Conservation (phyloP, 305 asterid species). For the Solanum hybrid region DNA sequence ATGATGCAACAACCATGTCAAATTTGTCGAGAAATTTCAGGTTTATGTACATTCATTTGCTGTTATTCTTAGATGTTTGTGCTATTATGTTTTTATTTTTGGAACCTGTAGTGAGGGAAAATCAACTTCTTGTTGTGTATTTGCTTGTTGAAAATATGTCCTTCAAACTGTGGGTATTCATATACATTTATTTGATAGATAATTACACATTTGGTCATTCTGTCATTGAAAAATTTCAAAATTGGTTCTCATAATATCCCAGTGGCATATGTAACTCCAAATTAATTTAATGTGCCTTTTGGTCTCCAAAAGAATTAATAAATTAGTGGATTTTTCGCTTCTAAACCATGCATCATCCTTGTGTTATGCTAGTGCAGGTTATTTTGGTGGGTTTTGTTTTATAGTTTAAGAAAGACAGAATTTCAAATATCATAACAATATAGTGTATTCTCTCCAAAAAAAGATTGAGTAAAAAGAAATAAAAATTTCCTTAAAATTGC, state of each 20-base stretch:
- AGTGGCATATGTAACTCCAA: not conserved
- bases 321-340: not conserved
- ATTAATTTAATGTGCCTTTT: not conserved
- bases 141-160: not conserved
- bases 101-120: not conserved
- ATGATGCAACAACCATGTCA: conserved; percentile 52
- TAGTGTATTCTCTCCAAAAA: not conserved
- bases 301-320: not conserved
- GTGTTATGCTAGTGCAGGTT: not conserved
- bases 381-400: not conserved
- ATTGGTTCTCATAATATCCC: not conserved
- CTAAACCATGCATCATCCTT: not conserved
- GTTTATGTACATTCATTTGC: conserved; percentile 31
- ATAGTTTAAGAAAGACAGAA: not conserved
- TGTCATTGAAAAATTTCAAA: not conserved
- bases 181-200: not conserved
- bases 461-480: not conserved
- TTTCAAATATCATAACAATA: not conserved
- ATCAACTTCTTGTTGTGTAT: not conserved
- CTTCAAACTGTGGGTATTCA: not conserved
- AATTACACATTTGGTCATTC: not conserved
- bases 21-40: conserved; percentile 73
- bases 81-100: not conserved
- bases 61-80: conserved; percentile 5
- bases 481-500: not conserved